phyloP scores from a whole-genome alignment of 805 yeast species.

The Yarrowia keelungensis region DNA sequence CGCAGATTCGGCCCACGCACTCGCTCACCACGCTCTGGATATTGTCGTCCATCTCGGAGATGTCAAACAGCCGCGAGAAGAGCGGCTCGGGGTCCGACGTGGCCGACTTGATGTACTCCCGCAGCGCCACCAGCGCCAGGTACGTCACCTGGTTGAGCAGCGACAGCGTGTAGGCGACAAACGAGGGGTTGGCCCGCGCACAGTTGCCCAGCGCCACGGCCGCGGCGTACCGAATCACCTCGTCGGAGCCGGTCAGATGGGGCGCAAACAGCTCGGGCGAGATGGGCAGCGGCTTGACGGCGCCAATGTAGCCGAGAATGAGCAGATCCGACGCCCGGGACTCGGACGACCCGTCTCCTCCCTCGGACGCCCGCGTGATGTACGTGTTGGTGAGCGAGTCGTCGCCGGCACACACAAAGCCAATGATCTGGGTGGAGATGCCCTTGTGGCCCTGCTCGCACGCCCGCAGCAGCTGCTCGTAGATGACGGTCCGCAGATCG shows the following conservation, averaged over 20 bases:
- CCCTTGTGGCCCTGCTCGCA: constrained; percentile 25
- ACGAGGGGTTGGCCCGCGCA: constrained; percentile 26
- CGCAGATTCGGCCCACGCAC: constrained; percentile 44
- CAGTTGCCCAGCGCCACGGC: constrained; percentile 47
- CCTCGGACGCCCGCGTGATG: background rate
- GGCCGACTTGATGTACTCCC: constrained; percentile 27
- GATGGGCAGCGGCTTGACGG: constrained; percentile 48
- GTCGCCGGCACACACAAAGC: constrained; percentile 23
- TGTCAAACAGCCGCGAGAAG: constrained; percentile 19
- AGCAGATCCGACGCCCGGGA: constrained; percentile 45
- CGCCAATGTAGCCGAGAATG: constrained; percentile 61
- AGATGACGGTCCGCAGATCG: constrained; percentile 17
- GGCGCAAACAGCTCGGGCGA: constrained; percentile 52
- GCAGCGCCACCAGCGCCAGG: constrained; percentile 25
- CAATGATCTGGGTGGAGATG: constrained; percentile 26
- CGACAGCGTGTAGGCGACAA: constrained; percentile 11
- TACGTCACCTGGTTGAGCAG: constrained; percentile 19
- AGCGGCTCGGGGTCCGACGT: constrained; percentile 15
- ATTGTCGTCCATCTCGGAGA: constrained; percentile 39
- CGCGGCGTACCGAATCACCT: constrained; percentile 55
- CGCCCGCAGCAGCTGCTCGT: constrained; percentile 27
- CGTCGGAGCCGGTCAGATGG: constrained; percentile 49
- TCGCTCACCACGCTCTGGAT: constrained; percentile 43
- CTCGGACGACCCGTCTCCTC: constrained; percentile 5
- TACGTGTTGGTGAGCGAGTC: constrained; percentile 16